Percentiles rank a stretch among this genome's conserved stretches.
These are phyloP conservation scores for Ustilago trichophora DNA, from an alignment of 1,284 basidiomycete genomes.

Conservation along the genomic window DNA sequence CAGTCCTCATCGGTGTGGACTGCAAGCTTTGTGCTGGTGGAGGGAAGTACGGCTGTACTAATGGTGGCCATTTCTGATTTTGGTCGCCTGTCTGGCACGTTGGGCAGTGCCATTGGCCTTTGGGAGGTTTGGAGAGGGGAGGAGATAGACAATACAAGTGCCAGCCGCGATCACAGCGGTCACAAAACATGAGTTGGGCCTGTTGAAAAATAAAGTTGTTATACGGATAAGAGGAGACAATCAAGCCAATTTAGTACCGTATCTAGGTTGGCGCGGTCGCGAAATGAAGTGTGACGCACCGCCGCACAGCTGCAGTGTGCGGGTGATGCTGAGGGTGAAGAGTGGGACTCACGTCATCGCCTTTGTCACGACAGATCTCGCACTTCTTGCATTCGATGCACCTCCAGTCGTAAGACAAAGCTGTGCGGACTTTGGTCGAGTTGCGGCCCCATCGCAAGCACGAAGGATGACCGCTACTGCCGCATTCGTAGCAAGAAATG, in stretches of 20 bases:
- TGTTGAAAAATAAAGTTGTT: slow-evolving; percentile 68
- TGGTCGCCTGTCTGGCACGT: slow-evolving; percentile 46
- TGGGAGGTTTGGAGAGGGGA: slow-evolving; percentile 63
- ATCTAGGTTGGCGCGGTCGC: not conserved
- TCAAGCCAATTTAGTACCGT: slow-evolving; percentile 1
- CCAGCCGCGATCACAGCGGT: slow-evolving; percentile 94
- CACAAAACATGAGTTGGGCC: slow-evolving; percentile 88
- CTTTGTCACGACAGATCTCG: slow-evolving; percentile 84
- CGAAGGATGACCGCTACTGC: slow-evolving; percentile 64
- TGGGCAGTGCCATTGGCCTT: slow-evolving; percentile 58
- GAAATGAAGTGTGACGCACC: slow-evolving; percentile 16
- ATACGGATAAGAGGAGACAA: not conserved
- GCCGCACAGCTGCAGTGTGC: slow-evolving; percentile 2
- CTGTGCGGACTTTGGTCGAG: slow-evolving; percentile 71
- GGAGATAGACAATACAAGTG: slow-evolving; percentile 87
- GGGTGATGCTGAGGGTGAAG: not conserved
- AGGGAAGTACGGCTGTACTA: not conserved
- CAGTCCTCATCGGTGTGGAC: not conserved
- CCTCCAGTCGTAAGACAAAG: slow-evolving; percentile 77
- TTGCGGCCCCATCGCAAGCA: slow-evolving; percentile 61
- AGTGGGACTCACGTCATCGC: slow-evolving; percentile 80
- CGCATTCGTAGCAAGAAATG: slow-evolving; percentile 65
- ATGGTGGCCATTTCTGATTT: slow-evolving; percentile 6
- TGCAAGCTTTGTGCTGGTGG: not conserved
- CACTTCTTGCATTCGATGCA: slow-evolving; percentile 94